Conservation (phyloP, 371 early-diverging fungal genomes). For the Mortierella sp. region DNA sequence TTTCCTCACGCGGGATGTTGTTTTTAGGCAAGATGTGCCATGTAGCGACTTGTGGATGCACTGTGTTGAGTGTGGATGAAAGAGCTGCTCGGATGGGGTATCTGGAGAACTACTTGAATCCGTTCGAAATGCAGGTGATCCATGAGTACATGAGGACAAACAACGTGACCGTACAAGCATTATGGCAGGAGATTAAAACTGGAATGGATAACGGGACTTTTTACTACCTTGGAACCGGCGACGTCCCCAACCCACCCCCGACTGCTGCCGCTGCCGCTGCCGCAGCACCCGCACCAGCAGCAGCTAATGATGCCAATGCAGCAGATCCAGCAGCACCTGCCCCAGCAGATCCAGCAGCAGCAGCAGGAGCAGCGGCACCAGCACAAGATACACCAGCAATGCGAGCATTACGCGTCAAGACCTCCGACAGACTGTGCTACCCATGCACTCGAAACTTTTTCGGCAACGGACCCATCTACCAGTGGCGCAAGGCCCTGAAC, state of each 20-base stretch:
- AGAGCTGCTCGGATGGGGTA: neutral
- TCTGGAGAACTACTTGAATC: constrained; percentile 23
- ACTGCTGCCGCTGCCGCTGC: neutral
- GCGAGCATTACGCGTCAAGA: constrained; percentile 16
- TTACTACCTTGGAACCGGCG: constrained; percentile 22
- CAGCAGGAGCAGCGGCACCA: neutral
- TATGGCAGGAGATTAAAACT: constrained; percentile 45
- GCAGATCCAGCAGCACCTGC: neutral
- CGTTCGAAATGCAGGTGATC: constrained; percentile 18
- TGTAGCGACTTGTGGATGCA: constrained; percentile 39
- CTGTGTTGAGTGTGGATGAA: constrained; percentile 25
- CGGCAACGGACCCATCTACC: constrained; percentile 43
- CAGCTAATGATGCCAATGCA: neutral
- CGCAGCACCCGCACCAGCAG: neutral
- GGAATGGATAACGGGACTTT: constrained; percentile 37
- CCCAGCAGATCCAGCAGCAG: neutral
- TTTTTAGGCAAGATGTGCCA: constrained; percentile 47
- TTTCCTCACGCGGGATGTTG: neutral
- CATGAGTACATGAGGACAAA: constrained; percentile 21
- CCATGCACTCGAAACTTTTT: constrained; percentile 22
- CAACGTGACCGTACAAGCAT: neutral
- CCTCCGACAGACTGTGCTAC: constrained; percentile 28
- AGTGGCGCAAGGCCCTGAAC: constrained; percentile 44
- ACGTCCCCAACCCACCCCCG: neutral
- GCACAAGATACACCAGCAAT: neutral